Percentiles rank a stretch among this genome's conserved stretches.
Conservation (phyloP, 345 rosid genomes). For the Bretschneidera sinensis region DNA sequence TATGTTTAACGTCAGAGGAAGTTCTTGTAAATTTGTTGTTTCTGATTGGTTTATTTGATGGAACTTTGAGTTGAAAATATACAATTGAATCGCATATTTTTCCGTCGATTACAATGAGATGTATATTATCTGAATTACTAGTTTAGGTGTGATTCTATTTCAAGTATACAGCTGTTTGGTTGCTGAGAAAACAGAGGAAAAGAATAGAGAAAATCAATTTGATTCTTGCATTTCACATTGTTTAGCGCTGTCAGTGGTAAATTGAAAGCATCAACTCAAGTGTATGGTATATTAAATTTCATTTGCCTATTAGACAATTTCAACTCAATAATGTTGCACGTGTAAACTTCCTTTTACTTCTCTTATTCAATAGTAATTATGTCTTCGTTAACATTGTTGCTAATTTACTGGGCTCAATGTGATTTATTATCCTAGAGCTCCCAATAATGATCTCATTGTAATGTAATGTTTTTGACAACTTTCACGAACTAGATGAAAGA, state of each 20-base stretch:
- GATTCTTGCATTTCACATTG: no score
- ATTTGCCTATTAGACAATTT: neutral
- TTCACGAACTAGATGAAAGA: conserved; percentile 54
- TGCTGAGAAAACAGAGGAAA: conserved; percentile 4
- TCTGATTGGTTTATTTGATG: conserved; percentile 2
- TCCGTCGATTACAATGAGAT: conserved; percentile 8
- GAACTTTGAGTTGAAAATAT: neutral
- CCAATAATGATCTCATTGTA: neutral
- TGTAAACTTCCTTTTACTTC: neutral
- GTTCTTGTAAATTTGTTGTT: conserved; percentile 1
- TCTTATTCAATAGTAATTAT: neutral
- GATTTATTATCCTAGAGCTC: neutral
- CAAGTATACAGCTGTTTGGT: conserved; percentile 1
- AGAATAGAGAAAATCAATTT: no score
- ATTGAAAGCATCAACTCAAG: no score
- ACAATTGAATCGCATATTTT: conserved; percentile 1
- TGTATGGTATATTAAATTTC: neutral
- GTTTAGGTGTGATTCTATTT: neutral
- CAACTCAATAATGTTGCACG: neutral
- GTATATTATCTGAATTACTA: neutral
- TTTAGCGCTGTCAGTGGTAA: no score
- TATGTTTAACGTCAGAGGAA: conserved; percentile 2
- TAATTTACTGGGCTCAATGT: neutral
- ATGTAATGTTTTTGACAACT: conserved; percentile 8
- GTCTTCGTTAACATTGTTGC: neutral